Base-by-base conservation (phyloP, 371 early-diverging fungal species). In the Batkoa obscura region DNA sequence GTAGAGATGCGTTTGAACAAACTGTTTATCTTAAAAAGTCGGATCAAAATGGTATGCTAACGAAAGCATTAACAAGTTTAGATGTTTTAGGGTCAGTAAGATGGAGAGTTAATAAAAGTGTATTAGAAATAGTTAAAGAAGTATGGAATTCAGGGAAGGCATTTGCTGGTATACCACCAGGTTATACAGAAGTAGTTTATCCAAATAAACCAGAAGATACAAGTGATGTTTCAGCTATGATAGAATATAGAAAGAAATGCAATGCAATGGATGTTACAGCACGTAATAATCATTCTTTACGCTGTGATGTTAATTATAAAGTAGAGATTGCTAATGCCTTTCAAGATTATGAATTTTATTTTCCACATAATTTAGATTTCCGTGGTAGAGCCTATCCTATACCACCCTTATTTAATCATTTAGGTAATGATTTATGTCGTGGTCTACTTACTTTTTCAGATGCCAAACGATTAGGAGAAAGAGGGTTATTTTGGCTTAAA, bases 331-430 rank as follows among this genome's bases (percentile, higher is more conserved):
- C 98, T 2, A 71, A 81, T 53, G 84, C 90, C 79, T 94, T 89
- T 58, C 66, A 85, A 43, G 84, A 86, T 57, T 74, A 85, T 47
- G 80, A 83, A 0, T 84, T 97, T 74, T 97, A 83, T 66, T 95
- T 96, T 71, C 98, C 98, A 12, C 98, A 97, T 69, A 91, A 92
- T 62, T 64, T 96, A 60, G 98, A 97, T 71, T 97, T 97, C 79
- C 81, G 98, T 58, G 98, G 98, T 30, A 84, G 98, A 56, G 96
- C 96, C 2, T 97, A 97, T 62, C 95, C 98, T 38, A 91, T 97
- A 43, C 93, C 98, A 31, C 82, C 88, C 2, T 82, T 87, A 55
- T 79, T 97, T 52, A 95, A 92, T 71, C 96, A 97, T 66, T 78
- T 97, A 34, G 94, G 95, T 50, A 88, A 90, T 64, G 98, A 97